Conservation (phyloP, 164 flowering plant species). For the Vitis labrusca region DNA sequence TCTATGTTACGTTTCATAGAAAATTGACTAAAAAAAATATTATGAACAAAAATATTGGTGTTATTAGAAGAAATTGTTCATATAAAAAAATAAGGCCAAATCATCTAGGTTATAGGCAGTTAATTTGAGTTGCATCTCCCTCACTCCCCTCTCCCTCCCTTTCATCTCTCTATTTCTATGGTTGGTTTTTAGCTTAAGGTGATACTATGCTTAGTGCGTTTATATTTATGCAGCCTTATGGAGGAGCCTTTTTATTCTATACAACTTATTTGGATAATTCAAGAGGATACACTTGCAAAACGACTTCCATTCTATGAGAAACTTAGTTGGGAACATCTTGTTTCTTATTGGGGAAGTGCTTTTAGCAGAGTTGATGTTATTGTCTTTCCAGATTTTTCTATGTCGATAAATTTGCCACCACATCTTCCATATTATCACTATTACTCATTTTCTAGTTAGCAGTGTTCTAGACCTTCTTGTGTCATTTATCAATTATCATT, state of each 20-base stretch:
- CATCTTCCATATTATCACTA: background rate
- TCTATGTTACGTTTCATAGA: too few relatives aligned
- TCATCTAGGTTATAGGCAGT: too few relatives aligned
- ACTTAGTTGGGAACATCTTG: conserved; percentile 60
- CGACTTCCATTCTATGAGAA: conserved; percentile 68
- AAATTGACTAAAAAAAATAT: too few relatives aligned
- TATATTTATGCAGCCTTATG: conserved; percentile 95
- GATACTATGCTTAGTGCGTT: conserved; percentile 45
- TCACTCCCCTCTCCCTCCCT: too few relatives aligned
- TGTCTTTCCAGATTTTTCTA: conserved; percentile 78
- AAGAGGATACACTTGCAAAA: conserved; percentile 77
- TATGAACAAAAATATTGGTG: too few relatives aligned
- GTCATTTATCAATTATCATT: conserved; percentile 19
- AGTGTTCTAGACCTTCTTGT: background rate
- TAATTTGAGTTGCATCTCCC: too few relatives aligned
- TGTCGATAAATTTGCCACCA: conserved; percentile 55
- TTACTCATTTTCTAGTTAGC: background rate
- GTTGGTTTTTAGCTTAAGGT: too few relatives aligned
- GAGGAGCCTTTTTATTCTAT: conserved; percentile 97
- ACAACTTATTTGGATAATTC: conserved; percentile 89
- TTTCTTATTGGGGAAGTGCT: conserved; percentile 71
- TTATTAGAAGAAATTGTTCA: too few relatives aligned
- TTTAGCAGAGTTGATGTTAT: conserved; percentile 78
- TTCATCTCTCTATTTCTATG: too few relatives aligned
- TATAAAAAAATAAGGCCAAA: too few relatives aligned